phyloP scores from a whole-genome alignment of 2,329 filamentous ascomycete species.

The Sarocladium brachiariae region DNA sequence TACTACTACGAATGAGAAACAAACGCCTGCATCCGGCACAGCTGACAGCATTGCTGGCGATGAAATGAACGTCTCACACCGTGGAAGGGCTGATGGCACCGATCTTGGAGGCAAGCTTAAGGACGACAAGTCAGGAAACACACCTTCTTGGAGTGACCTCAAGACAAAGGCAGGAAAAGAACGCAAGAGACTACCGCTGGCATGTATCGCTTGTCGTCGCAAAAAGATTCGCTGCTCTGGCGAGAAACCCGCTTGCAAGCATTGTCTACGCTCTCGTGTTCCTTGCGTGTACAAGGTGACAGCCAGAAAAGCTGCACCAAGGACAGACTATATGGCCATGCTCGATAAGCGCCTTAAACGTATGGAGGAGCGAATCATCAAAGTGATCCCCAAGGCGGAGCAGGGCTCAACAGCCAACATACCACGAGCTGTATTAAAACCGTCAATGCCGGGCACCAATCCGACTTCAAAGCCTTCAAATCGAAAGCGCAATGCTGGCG shows the following conservation, averaged over 20 bases:
- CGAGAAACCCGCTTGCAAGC: conserved; percentile 95
- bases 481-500: conserved; percentile 79
- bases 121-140: conserved; percentile 48
- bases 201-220: conserved; percentile 89
- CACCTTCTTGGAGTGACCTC: conserved; percentile 70
- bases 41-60: conserved; percentile 51
- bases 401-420: conserved; percentile 60
- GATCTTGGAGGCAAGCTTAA: conserved; percentile 47
- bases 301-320: conserved; percentile 83
- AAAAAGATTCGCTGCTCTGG: conserved; percentile 98
- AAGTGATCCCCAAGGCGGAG: conserved; percentile 84
- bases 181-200: conserved; percentile 82
- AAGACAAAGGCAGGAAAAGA: conserved; percentile 95
- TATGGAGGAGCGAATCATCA: conserved; percentile 97
- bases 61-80: conserved; percentile 44
- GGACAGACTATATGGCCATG: conserved; percentile 99
- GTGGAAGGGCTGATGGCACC: conserved; percentile 41
- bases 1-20: conserved; percentile 23
- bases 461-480: conserved; percentile 35
- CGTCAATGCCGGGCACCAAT: conserved; percentile 52
- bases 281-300: conserved; percentile 98
- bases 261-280: conserved; percentile 85
- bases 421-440: conserved; percentile 77
- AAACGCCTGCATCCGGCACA: conserved; percentile 34
- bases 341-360: conserved; percentile 89